A percentile compares a stretch with the other conserved stretches of the same genome.
These are phyloP conservation scores for Saturnispora zaruensis DNA, from an alignment of 805 yeast species.

Conservation along the genomic window DNA sequence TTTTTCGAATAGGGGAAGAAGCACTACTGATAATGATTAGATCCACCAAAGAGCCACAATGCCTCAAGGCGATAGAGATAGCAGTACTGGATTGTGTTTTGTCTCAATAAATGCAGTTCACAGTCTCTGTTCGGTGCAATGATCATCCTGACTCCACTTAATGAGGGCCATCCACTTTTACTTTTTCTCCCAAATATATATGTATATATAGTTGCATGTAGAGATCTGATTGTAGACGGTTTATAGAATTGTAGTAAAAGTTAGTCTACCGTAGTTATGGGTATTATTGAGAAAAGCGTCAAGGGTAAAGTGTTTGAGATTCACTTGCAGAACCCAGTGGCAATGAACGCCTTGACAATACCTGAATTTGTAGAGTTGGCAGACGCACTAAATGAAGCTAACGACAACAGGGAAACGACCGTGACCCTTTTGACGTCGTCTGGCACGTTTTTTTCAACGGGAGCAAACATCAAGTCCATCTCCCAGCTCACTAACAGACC, in stretches of 20 bases:
- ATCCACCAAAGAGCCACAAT: neutral
- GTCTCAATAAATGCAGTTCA: too few relatives aligned
- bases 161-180: neutral
- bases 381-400: conserved; percentile 51
- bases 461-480: conserved; percentile 57
- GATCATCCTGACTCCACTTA: neutral
- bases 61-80: neutral
- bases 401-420: conserved; percentile 48
- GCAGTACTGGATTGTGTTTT: neutral
- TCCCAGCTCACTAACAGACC: conserved; percentile 22
- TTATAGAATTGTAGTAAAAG: neutral
- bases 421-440: conserved; percentile 61
- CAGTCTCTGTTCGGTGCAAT: neutral
- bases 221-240: neutral
- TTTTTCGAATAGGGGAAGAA: neutral
- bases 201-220: neutral
- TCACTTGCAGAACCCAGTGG: conserved; percentile 52
- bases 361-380: conserved; percentile 57
- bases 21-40: neutral
- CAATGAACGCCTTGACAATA: conserved; percentile 59
- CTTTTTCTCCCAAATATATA: neutral
- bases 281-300: conserved; percentile 9
- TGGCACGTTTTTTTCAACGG: conserved; percentile 76
- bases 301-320: conserved; percentile 36
- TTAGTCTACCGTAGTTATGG: neutral